phyloP scores from a whole-genome alignment of 2,329 filamentous ascomycete species.

The Calonectria pteridis region DNA sequence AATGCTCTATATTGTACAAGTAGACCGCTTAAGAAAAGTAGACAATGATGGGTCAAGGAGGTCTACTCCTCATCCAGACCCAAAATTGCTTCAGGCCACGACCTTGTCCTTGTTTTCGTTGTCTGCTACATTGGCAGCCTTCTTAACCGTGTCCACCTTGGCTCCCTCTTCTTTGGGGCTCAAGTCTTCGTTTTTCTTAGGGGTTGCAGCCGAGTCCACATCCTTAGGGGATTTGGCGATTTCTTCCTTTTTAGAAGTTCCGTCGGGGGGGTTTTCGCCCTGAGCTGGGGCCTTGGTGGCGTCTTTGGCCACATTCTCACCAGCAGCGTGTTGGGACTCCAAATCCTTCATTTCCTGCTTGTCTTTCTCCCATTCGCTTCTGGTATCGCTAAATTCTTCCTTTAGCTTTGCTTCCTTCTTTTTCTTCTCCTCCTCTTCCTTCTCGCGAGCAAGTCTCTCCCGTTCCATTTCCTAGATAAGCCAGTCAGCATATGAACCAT shows the following conservation, averaged over 20 bases:
- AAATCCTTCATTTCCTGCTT: slow-evolving; percentile 82
- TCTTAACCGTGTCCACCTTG: slow-evolving; percentile 22
- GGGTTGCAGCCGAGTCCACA: slow-evolving; percentile 30
- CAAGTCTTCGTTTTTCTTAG: slow-evolving; percentile 11
- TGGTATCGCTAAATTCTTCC: slow-evolving; percentile 81
- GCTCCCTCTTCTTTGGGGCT: slow-evolving; percentile 12
- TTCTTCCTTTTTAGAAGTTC: background rate
- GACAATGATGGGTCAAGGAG: background rate
- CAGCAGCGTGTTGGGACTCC: slow-evolving; percentile 45
- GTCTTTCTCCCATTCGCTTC: slow-evolving; percentile 89
- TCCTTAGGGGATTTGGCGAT: slow-evolving; percentile 24
- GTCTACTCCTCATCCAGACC: background rate
- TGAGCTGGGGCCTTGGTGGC: slow-evolving; percentile 51
- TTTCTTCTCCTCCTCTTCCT: slow-evolving; percentile 76
- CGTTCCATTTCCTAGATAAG: slow-evolving; percentile 85
- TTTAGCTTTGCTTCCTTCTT: slow-evolving; percentile 80
- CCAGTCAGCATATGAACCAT: slow-evolving; percentile 25
- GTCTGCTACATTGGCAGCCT: slow-evolving; percentile 13
- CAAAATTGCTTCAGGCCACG: slow-evolving; percentile 28
- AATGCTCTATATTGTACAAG: slow-evolving; percentile 39
- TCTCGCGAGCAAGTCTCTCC: slow-evolving; percentile 83
- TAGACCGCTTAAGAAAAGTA: slow-evolving; percentile 16
- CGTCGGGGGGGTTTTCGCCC: slow-evolving; percentile 50
- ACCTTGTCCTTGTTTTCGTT: slow-evolving; percentile 24
- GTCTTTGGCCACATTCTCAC: slow-evolving; percentile 31